These are phyloP conservation scores for Aspergillus ibericus DNA, from an alignment of 2,329 filamentous ascomycete species.

Conservation along the genomic window DNA sequence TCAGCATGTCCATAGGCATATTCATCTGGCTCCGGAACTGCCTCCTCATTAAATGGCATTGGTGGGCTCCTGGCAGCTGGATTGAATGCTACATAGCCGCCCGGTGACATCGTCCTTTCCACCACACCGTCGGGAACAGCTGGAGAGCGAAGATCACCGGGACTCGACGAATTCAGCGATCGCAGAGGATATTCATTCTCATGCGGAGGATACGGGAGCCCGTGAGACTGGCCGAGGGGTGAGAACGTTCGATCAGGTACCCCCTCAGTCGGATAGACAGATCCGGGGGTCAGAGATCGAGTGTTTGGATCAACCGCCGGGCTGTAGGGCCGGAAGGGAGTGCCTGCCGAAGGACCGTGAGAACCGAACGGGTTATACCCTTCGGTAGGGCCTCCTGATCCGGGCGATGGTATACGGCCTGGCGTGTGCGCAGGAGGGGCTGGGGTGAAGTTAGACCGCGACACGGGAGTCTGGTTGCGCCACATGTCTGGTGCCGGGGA, in stretches of 20 bases:
- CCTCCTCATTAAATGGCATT: not conserved
- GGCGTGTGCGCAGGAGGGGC: conserved; percentile 6
- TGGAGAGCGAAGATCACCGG: conserved; percentile 9
- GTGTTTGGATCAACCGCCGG: conserved; percentile 23
- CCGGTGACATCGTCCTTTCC: conserved; percentile 19
- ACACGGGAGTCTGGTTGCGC: conserved; percentile 14
- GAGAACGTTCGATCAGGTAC: conserved; percentile 13
- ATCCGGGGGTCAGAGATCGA: conserved; percentile 20
- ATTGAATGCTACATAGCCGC: not conserved
- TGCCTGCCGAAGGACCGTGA: not conserved
- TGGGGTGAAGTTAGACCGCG: conserved; percentile 10
- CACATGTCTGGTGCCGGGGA: not conserved
- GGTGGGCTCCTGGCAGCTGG: not conserved
- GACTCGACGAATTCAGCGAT: conserved; percentile 18
- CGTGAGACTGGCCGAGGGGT: conserved; percentile 5
- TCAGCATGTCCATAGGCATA: not conserved
- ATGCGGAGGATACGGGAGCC: conserved; percentile 9
- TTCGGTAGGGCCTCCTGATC: conserved; percentile 5
- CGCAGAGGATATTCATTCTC: conserved; percentile 16
- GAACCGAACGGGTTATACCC: conserved; percentile 10
- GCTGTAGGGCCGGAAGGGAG: conserved; percentile 23
- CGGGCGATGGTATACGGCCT: conserved; percentile 10
- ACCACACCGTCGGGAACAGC: conserved; percentile 17
- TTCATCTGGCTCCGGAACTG: not conserved
- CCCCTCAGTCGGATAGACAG: conserved; percentile 4